These are phyloP conservation scores for Quercus gilva DNA, from an alignment of 306 rosid genomes.

Conservation along the genomic window DNA sequence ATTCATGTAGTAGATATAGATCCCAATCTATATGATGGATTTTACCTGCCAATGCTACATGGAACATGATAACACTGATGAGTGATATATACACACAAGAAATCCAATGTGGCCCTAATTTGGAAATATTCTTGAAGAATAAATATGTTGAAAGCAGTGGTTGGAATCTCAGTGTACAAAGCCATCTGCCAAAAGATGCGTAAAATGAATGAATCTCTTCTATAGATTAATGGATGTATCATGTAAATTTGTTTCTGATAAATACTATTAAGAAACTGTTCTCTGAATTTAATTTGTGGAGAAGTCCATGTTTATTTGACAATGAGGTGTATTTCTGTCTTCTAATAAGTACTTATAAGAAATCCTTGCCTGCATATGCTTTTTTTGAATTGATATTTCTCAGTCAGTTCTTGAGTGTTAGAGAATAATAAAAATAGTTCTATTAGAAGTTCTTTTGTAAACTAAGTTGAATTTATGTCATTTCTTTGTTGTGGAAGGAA, in stretches of 20 bases:
- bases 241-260: not conserved
- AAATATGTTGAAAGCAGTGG: not conserved
- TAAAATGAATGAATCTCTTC: not conserved
- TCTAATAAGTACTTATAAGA: not conserved
- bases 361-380: not conserved
- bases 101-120: not conserved
- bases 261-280: not conserved
- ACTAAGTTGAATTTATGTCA: constrained; percentile 17
- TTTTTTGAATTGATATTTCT: not conserved
- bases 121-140: not conserved
- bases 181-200: not conserved
- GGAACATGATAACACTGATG: not conserved
- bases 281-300: not conserved
- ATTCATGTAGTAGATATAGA: not conserved
- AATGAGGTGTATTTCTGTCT: not conserved
- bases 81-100: not conserved
- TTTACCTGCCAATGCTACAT: not conserved
- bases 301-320: not conserved
- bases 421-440: not conserved
- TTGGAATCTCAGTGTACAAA: not conserved
- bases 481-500: constrained; percentile 72
- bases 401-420: not conserved
- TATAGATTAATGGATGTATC: not conserved
- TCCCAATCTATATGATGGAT: not conserved
- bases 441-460: not conserved